Evolutionary conservation across 2,329 filamentous ascomycete genomes (phyloP), one percentile per base, ranked within the genome.

Genomic region (Botryotinia narcissicola): DNA sequence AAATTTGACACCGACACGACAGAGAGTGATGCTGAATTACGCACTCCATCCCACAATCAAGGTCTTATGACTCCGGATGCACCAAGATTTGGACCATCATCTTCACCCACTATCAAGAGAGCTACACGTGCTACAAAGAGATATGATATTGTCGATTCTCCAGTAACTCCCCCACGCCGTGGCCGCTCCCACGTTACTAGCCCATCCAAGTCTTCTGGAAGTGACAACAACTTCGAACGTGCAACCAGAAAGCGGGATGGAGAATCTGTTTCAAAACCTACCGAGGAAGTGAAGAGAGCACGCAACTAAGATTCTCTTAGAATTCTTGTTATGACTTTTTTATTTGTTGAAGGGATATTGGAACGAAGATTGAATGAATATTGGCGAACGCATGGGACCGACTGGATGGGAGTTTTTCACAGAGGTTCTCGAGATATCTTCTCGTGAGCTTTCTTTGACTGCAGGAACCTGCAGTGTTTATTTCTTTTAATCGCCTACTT

Each of bases 121-220:
- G 84, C 87, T 22, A 92, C 89, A 22, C 87, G 91, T 63, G 60
- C 71, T 48, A 86, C 86, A 79, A 88, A 87, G 83, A 83, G 86
- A 72, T 42, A 78, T n/a, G 77, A 79, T 57, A 71, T 78, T 40
- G 68, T 42, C 77, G 80, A 44, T 18, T 74, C 64, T 42, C 78
- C 78, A 62, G 79, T 83, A 74, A 74, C 77, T 74, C 79, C 71
- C 48, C 68, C 74, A 48, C 70, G 51, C 72, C 73, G 69, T 71
- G 70, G 71, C 60, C 71, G 67, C 46, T 71, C 73, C 37, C 73
- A 71, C 51, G 75, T 75, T 35, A 66, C 73, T 59, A 80, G 77
- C 77, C 89, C 89, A 3, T 93, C 93, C 78, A 90, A 92, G 77
- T 85, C 85, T 57, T 94, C 91, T 91, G 87, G 85, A 75, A 88